Conservation (phyloP, 208 protist genomes). For the Trypanosoma grayi region DNA sequence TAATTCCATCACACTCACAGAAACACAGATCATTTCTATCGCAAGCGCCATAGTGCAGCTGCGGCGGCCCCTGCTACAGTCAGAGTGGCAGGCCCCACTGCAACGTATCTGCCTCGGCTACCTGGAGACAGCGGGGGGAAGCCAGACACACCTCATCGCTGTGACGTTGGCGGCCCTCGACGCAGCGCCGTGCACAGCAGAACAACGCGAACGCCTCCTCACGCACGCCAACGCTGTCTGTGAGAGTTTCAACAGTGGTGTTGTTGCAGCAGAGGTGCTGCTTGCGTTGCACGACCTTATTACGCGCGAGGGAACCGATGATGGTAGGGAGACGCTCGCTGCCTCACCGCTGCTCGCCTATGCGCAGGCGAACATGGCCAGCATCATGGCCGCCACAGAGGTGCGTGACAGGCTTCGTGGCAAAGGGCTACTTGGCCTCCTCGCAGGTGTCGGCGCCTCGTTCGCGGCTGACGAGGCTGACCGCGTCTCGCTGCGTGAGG, state of each 20-base stretch:
- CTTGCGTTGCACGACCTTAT: constrained; percentile 34
- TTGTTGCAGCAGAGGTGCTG: constrained; percentile 41
- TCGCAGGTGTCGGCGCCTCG: constrained; percentile 12
- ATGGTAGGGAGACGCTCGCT: constrained; percentile 6
- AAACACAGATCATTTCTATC: constrained; percentile 22
- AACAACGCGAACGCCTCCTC: constrained; percentile 11
- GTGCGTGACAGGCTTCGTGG: constrained; percentile 19
- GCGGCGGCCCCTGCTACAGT: constrained; percentile 5
- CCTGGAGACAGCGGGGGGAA: constrained; percentile 6
- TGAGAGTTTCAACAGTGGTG: constrained; percentile 15
- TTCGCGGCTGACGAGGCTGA: constrained; percentile 4
- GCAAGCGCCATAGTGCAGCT: constrained; percentile 22
- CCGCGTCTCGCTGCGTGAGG: neutral
- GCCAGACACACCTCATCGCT: constrained; percentile 22
- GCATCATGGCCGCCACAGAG: constrained; percentile 23
- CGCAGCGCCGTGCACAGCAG: constrained; percentile 19
- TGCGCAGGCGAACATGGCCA: constrained; percentile 9
- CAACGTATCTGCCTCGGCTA: constrained; percentile 12
- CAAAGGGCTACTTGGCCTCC: constrained; percentile 17
- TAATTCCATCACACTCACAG: constrained; percentile 4
- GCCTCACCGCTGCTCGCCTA: constrained; percentile 15
- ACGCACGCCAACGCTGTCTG: constrained; percentile 17
- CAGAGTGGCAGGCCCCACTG: constrained; percentile 21
- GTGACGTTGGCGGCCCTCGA: constrained; percentile 16
- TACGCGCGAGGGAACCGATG: neutral